These are phyloP conservation scores for Setomelanomma holmii DNA, from an alignment of 2,329 filamentous ascomycete genomes.

Conservation along the genomic window DNA sequence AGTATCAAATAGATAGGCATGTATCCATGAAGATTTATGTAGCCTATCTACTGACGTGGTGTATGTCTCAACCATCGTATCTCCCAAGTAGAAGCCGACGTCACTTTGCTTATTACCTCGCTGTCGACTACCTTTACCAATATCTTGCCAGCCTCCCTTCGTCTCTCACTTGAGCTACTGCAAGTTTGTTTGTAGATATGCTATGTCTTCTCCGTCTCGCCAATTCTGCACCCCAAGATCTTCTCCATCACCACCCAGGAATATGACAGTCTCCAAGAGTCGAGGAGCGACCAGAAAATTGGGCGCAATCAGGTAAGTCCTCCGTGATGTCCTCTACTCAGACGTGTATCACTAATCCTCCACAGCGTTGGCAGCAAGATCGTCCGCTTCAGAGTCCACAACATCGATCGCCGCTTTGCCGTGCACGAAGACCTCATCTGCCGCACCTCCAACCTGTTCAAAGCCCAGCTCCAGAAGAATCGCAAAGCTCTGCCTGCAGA, in stretches of 20 bases:
- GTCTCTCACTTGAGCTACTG: neutral
- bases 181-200: neutral
- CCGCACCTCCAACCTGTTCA: conserved; percentile 22
- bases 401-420: conserved; percentile 13
- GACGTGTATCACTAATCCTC: neutral
- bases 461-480: conserved; percentile 13
- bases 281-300: conserved; percentile 4
- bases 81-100: no score
- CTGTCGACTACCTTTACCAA: no score
- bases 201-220: neutral
- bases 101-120: no score
- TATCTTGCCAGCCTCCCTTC: no score
- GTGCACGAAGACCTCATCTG: conserved; percentile 33
- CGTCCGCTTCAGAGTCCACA: conserved; percentile 11
- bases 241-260: neutral
- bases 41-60: no score
- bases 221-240: neutral
- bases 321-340: neutral
- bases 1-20: no score
- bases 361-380: conserved; percentile 9
- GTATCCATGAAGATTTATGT: no score
- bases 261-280: conserved; percentile 1
- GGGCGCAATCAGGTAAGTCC: conserved; percentile 3
- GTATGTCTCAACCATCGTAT: no score
- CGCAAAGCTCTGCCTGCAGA: conserved; percentile 14